A percentile compares a stretch with the other conserved stretches of the same genome.
phyloP scores from a whole-genome alignment of 805 yeast genomes.

The Candida vaughaniae region DNA sequence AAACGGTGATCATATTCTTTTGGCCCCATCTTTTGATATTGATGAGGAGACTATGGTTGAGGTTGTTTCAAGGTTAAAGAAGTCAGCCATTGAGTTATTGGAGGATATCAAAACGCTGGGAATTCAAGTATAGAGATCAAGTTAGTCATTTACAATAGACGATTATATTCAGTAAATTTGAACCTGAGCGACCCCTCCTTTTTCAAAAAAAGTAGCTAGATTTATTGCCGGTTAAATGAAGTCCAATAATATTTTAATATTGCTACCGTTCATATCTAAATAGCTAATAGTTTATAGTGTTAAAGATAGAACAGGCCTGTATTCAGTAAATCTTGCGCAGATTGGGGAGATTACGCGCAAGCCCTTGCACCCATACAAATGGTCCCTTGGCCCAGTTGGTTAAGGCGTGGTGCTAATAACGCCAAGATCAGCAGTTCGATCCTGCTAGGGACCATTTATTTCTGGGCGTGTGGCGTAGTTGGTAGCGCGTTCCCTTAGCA shows the following conservation, averaged over 20 bases:
- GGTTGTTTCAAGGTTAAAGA: too few relatives aligned
- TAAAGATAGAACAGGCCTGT: neutral
- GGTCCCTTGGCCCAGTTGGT: slow-evolving; percentile 57
- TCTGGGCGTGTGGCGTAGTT: slow-evolving; percentile 48
- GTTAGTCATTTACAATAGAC: neutral
- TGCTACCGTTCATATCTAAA: neutral
- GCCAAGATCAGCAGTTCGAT: slow-evolving; percentile 82
- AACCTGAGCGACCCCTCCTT: neutral
- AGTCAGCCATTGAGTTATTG: neutral
- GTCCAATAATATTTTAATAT: too few relatives aligned
- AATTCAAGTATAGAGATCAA: too few relatives aligned
- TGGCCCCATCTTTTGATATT: neutral
- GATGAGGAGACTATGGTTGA: too few relatives aligned
- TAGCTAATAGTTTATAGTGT: neutral
- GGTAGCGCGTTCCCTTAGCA: slow-evolving; percentile 52
- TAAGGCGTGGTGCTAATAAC: slow-evolving; percentile 55
- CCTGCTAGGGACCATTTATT: slow-evolving; percentile 75
- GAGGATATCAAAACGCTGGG: neutral
- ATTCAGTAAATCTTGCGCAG: neutral
- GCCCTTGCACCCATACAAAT: too few relatives aligned
- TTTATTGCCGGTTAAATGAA: too few relatives aligned
- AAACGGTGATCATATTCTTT: slow-evolving; percentile 43
- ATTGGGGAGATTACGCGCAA: too few relatives aligned
- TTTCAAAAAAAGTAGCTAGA: slow-evolving; percentile 3
- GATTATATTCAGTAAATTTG: slow-evolving; percentile 18